Percentiles rank a stretch among this genome's conserved stretches.
Conservation (phyloP, 768 basidiomycete species). For the Pleurotus tuber-regium region DNA sequence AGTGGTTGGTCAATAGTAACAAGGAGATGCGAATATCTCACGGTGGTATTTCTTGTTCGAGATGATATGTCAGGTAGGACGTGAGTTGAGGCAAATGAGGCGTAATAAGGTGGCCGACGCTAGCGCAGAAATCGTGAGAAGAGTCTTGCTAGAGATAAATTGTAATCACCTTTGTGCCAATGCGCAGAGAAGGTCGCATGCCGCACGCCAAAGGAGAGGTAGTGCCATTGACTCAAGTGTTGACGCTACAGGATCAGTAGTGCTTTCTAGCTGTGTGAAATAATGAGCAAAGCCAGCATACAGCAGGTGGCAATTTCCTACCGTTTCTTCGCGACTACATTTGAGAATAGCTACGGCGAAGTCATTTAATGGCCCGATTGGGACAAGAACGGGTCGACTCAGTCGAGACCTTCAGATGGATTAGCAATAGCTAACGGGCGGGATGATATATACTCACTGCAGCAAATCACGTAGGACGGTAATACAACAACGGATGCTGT, state of each 20-base stretch:
- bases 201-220: background rate
- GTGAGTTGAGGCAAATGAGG: conserved; percentile 55
- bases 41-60: conserved; percentile 55
- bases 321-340: conserved; percentile 48
- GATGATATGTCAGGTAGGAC: conserved; percentile 50
- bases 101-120: conserved; percentile 51
- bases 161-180: background rate
- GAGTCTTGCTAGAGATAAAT: too few relatives aligned
- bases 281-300: background rate
- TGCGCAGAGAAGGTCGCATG: background rate
- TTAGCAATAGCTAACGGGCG: conserved; percentile 8
- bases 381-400: conserved; percentile 64
- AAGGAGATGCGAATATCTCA: conserved; percentile 27
- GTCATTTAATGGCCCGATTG: conserved; percentile 59
- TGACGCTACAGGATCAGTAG: background rate
- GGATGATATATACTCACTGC: conserved; percentile 33
- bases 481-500: conserved; percentile 56
- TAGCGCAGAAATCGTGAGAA: too few relatives aligned
- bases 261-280: background rate
- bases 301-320: conserved; percentile 13
- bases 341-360: conserved; percentile 50
- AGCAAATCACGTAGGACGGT: conserved; percentile 53
- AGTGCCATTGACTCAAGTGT: background rate
- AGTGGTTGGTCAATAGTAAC: background rate
- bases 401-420: conserved; percentile 42